A percentile compares a stretch with the other conserved stretches of the same genome.
Conservation (phyloP, 192 early-diverging fungal species). For the Allomyces macrogynus region DNA sequence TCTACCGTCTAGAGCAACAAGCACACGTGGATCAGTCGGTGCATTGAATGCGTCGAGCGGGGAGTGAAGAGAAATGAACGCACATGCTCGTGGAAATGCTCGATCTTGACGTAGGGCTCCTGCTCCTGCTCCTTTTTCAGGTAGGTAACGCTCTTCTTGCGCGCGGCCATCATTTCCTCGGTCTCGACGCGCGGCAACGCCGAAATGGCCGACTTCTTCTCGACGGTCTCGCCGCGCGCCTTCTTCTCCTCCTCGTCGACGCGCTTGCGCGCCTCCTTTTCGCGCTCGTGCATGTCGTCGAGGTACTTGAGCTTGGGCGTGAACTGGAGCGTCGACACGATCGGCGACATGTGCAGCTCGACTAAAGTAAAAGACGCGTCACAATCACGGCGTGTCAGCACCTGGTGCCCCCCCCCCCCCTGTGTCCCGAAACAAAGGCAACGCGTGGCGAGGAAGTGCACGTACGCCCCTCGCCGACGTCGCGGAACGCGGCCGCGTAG, state of each 20-base stretch:
- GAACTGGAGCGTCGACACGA: constrained; percentile 54
- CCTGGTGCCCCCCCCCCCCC: neutral
- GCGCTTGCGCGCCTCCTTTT: constrained; percentile 11
- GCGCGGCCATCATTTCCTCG: neutral
- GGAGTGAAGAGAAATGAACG: neutral
- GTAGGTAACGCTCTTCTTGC: neutral
- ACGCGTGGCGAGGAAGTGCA: neutral
- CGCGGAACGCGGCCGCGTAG: constrained; percentile 53
- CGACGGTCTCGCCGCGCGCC: neutral
- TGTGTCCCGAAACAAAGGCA: neutral
- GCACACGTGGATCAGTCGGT: neutral
- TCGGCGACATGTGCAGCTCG: constrained; percentile 68
- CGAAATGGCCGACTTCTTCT: neutral
- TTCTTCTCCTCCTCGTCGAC: neutral
- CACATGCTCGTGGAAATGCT: neutral
- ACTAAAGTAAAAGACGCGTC: constrained; percentile 16
- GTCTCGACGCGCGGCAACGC: neutral
- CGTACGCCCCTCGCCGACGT: constrained; percentile 22
- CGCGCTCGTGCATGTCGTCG: constrained; percentile 73
- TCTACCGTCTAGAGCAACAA: neutral
- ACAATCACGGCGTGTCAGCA: neutral
- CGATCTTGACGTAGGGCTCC: neutral
- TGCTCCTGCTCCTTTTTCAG: neutral
- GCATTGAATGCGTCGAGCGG: neutral
- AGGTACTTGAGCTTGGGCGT: constrained; percentile 76